Base-by-base conservation (phyloP, 176 grass and related monocot species). In the Oryza glumipatula region DNA sequence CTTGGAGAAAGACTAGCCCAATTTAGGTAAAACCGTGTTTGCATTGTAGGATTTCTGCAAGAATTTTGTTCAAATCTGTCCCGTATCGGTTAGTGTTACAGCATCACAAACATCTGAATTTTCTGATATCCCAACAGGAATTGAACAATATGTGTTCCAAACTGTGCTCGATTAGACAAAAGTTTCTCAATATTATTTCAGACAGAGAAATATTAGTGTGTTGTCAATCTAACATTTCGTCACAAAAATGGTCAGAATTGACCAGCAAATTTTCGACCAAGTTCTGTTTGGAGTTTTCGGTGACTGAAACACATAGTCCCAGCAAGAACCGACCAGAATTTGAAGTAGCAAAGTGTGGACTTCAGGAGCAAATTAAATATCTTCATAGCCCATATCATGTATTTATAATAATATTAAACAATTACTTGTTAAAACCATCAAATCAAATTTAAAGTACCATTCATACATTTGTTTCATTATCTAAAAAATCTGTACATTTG, bases 231-330 rank as follows among this genome's bases (percentile, higher is more conserved):
- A 43, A 2, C 4, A 9, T 49, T 76, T 54, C 72, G 24, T 52
- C 1, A 39, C 51, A 52, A 23, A 36, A 67, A 1, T 15, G 65
- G 16, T 49, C 43, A 79, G 28, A 46, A 32, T 32, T 32, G 30
- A 12, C 39, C 0, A 5, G 24, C 9, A 83, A 48, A 11, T 30
- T 66, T 7, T 63, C 15, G 7, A 33, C 17, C 24, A 49, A 30
- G 43, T 51, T 75, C 56, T 75, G 14, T 74, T 74, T 83, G 44
- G 43, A 74, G 21, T 28, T 36, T 61, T 83, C 24, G 65, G 67
- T n/a, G 65, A 51, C 13, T 75, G 7, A 51, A 39, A 52, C 72
- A 30, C 38, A 32, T 9, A 74, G 1, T 2, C 12, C 2, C 81
- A 83, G 38, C 26, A 67, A 67, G 43, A 67, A 83, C 16, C 11